A percentile compares a stretch with the other conserved stretches of the same genome.
Evolutionary conservation across 2,329 filamentous ascomycete species (phyloP).

Genomic region (Metarhizium rileyi): DNA sequence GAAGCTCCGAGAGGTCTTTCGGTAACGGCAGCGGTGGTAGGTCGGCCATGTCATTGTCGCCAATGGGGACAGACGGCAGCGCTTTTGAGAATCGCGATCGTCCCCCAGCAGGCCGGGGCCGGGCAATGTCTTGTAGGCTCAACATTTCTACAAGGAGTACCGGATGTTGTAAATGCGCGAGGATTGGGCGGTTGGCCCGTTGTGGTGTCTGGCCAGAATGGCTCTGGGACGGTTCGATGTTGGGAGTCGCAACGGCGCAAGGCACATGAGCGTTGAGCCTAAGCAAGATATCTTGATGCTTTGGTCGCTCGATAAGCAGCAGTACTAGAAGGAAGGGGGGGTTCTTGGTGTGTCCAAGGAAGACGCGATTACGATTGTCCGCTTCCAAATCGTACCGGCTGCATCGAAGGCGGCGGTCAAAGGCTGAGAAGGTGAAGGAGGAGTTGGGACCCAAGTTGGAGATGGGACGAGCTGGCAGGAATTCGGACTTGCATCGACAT

Average conservation of each 20-base stretch:
- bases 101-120: conserved; percentile 19
- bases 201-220: not conserved
- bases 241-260: not conserved
- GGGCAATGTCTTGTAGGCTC: not conserved
- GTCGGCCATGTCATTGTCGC: not conserved
- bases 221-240: not conserved
- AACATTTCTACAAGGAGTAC: conserved; percentile 5
- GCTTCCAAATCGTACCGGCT: not conserved
- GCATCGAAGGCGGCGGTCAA: not conserved
- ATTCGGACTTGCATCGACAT: not conserved
- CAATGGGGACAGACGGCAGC: conserved; percentile 29
- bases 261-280: not conserved
- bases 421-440: not conserved
- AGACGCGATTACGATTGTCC: too few species aligned
- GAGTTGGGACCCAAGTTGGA: not conserved
- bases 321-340: not conserved
- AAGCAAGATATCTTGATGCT: too few species aligned
- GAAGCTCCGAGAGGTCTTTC: conserved; percentile 15
- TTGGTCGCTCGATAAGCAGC: too few species aligned
- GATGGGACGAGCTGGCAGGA: not conserved
- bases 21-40: conserved; percentile 12
- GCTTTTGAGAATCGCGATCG: conserved; percentile 50
- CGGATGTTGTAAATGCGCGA: not conserved
- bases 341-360: not conserved
- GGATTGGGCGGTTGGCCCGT: not conserved